Percentiles rank a stretch among this genome's conserved stretches.
These are phyloP conservation scores for Phlyctochytrium arcticum DNA, from an alignment of 192 early-diverging fungal genomes.

Conservation along the genomic window DNA sequence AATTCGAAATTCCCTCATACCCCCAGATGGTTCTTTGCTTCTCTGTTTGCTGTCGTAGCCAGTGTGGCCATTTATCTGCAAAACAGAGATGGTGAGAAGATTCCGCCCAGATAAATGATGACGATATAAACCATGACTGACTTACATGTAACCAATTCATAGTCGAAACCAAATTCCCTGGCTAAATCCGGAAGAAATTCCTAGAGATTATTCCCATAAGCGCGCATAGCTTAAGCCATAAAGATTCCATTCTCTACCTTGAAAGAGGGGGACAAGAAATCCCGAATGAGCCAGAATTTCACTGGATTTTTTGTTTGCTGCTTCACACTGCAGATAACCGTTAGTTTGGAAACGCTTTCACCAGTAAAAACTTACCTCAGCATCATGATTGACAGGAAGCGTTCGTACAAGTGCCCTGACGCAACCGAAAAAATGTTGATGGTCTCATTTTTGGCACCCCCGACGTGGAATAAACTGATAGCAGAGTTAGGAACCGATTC, in stretches of 20 bases:
- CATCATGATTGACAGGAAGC: conserved; percentile 97
- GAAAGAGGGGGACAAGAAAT: conserved; percentile 95
- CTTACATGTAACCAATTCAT: conserved; percentile 87
- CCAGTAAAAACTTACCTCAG: conserved; percentile 50
- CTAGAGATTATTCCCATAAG: conserved; percentile 28
- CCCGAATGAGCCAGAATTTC: conserved; percentile 99
- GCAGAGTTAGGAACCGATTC: too few relatives aligned
- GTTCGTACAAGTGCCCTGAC: conserved; percentile 96
- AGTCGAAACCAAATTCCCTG: conserved; percentile 80
- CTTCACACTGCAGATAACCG: conserved; percentile 58
- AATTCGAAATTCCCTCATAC: conserved; percentile 24
- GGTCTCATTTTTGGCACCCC: too few relatives aligned
- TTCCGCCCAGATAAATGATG: neutral
- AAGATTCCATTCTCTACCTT: conserved; percentile 48
- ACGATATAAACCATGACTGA: neutral
- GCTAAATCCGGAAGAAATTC: conserved; percentile 88
- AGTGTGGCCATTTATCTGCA: conserved; percentile 92
- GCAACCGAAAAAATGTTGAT: conserved; percentile 99
- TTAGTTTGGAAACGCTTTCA: neutral
- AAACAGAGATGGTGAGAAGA: neutral
- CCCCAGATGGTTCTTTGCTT: conserved; percentile 99
- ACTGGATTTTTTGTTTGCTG: conserved; percentile 82
- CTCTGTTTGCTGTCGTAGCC: conserved; percentile 86
- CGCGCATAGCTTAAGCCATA: too few relatives aligned
- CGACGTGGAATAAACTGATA: too few relatives aligned